Evolutionary conservation across 2,329 filamentous ascomycete species (phyloP).

Genomic region (Lasiodiplodia sp.): DNA sequence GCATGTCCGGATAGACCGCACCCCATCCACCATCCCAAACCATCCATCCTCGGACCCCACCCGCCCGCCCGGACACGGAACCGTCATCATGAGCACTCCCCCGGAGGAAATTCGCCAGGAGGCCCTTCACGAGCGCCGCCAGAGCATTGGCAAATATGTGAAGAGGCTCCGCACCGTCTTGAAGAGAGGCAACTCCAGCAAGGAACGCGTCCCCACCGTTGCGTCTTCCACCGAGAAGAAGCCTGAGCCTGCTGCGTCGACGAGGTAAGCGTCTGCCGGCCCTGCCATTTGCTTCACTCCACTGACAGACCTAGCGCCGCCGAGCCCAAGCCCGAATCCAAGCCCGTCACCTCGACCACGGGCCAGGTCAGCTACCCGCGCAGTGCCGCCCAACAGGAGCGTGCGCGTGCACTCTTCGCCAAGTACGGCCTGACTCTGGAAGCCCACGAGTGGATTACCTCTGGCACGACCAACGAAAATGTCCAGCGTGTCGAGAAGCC

Average conservation of each 20-base stretch:
- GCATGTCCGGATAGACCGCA: slow-evolving; percentile 13
- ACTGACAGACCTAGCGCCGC: slow-evolving; percentile 15
- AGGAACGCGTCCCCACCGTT: slow-evolving; percentile 25
- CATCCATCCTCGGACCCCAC: not conserved
- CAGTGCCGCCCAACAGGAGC: slow-evolving; percentile 47
- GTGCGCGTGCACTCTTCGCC: slow-evolving; percentile 50
- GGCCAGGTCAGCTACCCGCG: slow-evolving; percentile 29
- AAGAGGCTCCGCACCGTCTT: slow-evolving; percentile 51
- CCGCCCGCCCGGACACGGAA: not conserved
- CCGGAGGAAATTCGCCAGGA: slow-evolving; percentile 17
- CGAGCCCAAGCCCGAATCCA: slow-evolving; percentile 27
- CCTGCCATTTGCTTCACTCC: slow-evolving; percentile 2
- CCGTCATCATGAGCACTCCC: slow-evolving; percentile 25
- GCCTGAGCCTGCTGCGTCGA: slow-evolving; percentile 13
- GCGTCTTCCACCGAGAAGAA: slow-evolving; percentile 10
- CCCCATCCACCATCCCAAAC: not conserved
- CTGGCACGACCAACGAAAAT: slow-evolving; percentile 37
- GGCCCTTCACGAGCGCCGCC: slow-evolving; percentile 37
- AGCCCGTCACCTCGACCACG: slow-evolving; percentile 30
- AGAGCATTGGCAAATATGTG: slow-evolving; percentile 48
- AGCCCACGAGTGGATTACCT: slow-evolving; percentile 47
- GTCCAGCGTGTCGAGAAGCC: slow-evolving; percentile 72
- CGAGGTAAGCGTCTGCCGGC: slow-evolving; percentile 28
- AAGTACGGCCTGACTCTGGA: slow-evolving; percentile 53
- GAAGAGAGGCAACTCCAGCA: slow-evolving; percentile 41